Percentiles rank a stretch among this genome's conserved stretches.
Evolutionary conservation across 805 yeast genomes (phyloP).

Genomic region (Candida glaebosa): DNA sequence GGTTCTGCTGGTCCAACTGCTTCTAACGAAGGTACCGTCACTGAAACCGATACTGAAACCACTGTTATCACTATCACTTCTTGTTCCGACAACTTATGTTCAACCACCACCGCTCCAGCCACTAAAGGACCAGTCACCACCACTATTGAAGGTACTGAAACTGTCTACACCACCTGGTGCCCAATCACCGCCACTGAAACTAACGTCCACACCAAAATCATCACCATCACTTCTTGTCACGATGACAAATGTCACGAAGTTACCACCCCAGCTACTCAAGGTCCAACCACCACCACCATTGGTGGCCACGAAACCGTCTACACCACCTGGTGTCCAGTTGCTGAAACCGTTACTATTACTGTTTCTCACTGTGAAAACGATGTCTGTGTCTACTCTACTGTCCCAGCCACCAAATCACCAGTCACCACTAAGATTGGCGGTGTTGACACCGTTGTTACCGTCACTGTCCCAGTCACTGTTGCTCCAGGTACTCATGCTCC

Average conservation of each 20-base stretch:
- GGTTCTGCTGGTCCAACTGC: conserved; percentile 23
- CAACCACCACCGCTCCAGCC: conserved; percentile 24
- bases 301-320: conserved; percentile 10
- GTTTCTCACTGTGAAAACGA: conserved; percentile 27
- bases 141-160: conserved; percentile 21
- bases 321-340: conserved; percentile 31
- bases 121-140: conserved; percentile 25
- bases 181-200: conserved; percentile 26
- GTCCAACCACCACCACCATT: conserved; percentile 14
- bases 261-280: conserved; percentile 15
- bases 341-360: conserved; percentile 13
- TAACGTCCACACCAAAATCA: conserved; percentile 18
- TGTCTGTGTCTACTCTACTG: conserved; percentile 20
- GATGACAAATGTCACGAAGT: conserved; percentile 23
- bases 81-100: conserved; percentile 31
- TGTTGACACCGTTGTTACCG: conserved; percentile 5
- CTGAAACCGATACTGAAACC: conserved; percentile 14
- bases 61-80: conserved; percentile 31
- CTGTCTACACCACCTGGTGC: conserved; percentile 36
- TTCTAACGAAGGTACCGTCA: conserved; percentile 24
- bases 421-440: conserved; percentile 16
- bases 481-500: conserved; percentile 8
- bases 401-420: too few species aligned
- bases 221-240: conserved; percentile 25
- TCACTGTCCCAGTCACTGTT: conserved; percentile 6